These are phyloP conservation scores for Urochloa ruziziensis DNA, from an alignment of 176 grass and related monocot genomes.

Conservation along the genomic window DNA sequence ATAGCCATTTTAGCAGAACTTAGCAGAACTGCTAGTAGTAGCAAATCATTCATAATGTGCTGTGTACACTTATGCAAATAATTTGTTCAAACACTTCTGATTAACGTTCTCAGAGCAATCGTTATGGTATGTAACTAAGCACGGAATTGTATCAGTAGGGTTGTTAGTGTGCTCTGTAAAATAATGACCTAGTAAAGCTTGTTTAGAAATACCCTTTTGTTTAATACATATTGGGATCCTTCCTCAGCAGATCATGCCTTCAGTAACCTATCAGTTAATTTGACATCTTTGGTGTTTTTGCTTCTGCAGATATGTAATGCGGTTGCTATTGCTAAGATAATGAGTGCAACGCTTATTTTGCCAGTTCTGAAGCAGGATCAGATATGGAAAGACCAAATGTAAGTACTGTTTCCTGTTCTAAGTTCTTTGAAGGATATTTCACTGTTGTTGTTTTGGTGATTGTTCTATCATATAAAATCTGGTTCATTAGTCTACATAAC, in stretches of 20 bases:
- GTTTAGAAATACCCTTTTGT: background rate
- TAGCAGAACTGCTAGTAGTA: no score
- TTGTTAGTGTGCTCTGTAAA: no score
- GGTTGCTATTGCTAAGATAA: conserved; percentile 78
- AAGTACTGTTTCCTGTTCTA: conserved; percentile 15
- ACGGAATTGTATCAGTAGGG: no score
- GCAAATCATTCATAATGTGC: no score
- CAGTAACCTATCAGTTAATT: background rate
- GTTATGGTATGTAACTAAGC: no score
- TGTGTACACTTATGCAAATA: no score
- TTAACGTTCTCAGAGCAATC: no score
- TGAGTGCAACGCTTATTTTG: conserved; percentile 78
- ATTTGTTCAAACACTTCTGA: no score
- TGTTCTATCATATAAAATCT: background rate
- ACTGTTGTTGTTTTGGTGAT: background rate
- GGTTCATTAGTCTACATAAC: background rate
- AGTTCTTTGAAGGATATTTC: background rate
- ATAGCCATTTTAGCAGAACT: no score
- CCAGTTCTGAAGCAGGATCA: conserved; percentile 85
- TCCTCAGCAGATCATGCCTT: background rate
- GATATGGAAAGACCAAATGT: conserved; percentile 88
- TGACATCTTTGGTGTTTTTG: background rate
- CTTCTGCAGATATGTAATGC: conserved; percentile 65
- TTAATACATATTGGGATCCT: background rate
- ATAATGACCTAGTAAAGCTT: conserved; percentile 1